These are phyloP conservation scores for Trichoderma koningiopsis DNA, from an alignment of 2,329 filamentous ascomycete species.

Conservation along the genomic window DNA sequence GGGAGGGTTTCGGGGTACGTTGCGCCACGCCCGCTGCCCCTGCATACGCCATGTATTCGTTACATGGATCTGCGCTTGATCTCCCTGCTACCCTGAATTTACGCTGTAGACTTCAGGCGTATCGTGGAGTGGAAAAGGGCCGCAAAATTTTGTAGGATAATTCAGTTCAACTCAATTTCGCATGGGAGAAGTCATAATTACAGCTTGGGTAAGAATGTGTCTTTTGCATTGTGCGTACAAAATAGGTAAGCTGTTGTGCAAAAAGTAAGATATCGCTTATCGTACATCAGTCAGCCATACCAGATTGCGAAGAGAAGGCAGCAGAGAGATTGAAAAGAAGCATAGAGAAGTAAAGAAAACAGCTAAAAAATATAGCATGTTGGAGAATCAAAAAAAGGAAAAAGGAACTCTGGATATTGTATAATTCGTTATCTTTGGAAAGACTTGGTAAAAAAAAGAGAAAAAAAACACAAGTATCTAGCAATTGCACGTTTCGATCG, in stretches of 20 bases:
- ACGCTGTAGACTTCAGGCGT: neutral
- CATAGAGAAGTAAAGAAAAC: neutral
- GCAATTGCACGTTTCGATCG: slow-evolving; percentile 39
- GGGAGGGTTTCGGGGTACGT: neutral
- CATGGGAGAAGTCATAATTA: neutral
- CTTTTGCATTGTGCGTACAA: neutral
- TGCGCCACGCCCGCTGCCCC: neutral
- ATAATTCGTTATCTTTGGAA: neutral
- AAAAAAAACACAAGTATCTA: slow-evolving; percentile 29
- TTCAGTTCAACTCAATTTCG: neutral
- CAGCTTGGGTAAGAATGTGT: neutral
- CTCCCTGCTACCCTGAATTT: slow-evolving; percentile 12
- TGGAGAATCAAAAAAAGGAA: neutral
- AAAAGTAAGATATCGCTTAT: neutral
- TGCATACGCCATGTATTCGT: neutral
- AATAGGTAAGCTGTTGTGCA: neutral
- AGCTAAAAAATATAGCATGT: neutral
- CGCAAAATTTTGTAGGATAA: neutral
- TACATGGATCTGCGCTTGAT: neutral
- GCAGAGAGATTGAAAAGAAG: neutral
- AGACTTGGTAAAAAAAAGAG: neutral
- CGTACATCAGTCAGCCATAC: neutral
- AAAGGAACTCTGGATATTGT: neutral
- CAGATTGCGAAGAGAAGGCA: neutral
- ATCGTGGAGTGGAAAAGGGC: neutral